A percentile compares a stretch with the other conserved stretches of the same genome.
Evolutionary conservation across 2,329 filamentous ascomycete genomes (phyloP).

Genomic region (Trichoderma lentiforme): DNA sequence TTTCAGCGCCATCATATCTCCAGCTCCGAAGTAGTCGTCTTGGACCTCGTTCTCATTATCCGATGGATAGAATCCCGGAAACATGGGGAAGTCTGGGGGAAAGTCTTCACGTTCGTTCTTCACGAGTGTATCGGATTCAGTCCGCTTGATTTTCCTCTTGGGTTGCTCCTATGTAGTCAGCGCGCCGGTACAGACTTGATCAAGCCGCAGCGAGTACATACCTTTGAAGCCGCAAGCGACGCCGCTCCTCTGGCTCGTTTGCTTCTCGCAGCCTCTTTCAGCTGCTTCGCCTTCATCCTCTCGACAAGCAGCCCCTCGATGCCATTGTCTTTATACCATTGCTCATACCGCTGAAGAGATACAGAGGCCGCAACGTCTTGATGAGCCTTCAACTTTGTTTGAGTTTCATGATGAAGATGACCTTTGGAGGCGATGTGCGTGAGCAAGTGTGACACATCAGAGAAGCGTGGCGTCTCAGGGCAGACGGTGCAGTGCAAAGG

Average conservation of each 20-base stretch:
- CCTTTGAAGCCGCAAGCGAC: constrained; percentile 25
- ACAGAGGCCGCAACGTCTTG: constrained; percentile 63
- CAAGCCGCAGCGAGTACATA: background rate
- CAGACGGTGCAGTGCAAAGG: constrained; percentile 81
- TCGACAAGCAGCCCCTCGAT: constrained; percentile 74
- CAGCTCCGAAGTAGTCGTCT: constrained; percentile 27
- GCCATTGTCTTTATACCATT: constrained; percentile 71
- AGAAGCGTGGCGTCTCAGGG: constrained; percentile 74
- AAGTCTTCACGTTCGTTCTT: constrained; percentile 32
- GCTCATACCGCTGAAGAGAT: constrained; percentile 65
- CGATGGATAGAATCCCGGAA: constrained; percentile 29
- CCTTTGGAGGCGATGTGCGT: constrained; percentile 91
- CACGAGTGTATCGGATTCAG: constrained; percentile 17
- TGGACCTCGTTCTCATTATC: constrained; percentile 29
- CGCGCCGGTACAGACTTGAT: background rate
- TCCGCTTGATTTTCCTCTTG: constrained; percentile 30
- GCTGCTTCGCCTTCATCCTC: constrained; percentile 72
- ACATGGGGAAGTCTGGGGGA: constrained; percentile 27
- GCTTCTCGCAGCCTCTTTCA: constrained; percentile 58
- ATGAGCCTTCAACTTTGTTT: constrained; percentile 68
- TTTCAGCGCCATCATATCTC: constrained; percentile 53
- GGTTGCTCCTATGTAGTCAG: constrained; percentile 6
- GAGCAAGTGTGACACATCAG: constrained; percentile 85
- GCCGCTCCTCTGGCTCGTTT: constrained; percentile 35
- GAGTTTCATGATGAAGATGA: constrained; percentile 83